Conservation (phyloP, 2,329 filamentous ascomycete species). For the Domatiomyces catenatus region DNA sequence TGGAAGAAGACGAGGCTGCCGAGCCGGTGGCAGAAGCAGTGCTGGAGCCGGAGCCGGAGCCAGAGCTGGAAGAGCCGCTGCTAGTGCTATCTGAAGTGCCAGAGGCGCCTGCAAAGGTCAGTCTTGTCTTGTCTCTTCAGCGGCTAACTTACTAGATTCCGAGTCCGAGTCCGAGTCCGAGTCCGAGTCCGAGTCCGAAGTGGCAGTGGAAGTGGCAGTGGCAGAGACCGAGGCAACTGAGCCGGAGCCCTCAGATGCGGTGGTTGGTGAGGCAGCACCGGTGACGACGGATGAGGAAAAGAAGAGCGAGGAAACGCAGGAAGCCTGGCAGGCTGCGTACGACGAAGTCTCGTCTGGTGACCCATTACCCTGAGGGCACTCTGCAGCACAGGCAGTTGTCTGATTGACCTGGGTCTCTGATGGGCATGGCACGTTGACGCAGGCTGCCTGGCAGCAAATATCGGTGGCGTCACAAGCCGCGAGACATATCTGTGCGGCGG, state of each 20-base stretch:
- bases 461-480: conserved; percentile 27
- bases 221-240: conserved; percentile 11
- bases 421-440: conserved; percentile 38
- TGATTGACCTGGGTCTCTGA: conserved; percentile 34
- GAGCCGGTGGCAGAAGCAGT: conserved; percentile 5
- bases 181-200: not conserved
- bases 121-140: not conserved
- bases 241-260: conserved; percentile 13
- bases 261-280: conserved; percentile 14
- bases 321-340: conserved; percentile 34
- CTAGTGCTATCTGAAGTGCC: not conserved
- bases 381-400: conserved; percentile 36
- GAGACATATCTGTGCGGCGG: conserved; percentile 23
- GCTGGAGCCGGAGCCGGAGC: conserved; percentile 1
- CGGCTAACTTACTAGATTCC: conserved; percentile 3
- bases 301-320: conserved; percentile 36
- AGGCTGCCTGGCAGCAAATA: conserved; percentile 37
- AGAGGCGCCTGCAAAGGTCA: conserved; percentile 1
- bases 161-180: not conserved
- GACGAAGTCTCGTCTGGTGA: conserved; percentile 29
- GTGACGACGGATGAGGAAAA: conserved; percentile 22
- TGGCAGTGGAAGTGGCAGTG: conserved; percentile 15
- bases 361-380: conserved; percentile 39
- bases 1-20: conserved; percentile 5
- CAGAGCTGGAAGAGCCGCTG: not conserved